Evolutionary conservation across 2,329 filamentous ascomycete species (phyloP), one percentile per base, ranked within the genome.

Genomic region (Parastagonospora nodorum): DNA sequence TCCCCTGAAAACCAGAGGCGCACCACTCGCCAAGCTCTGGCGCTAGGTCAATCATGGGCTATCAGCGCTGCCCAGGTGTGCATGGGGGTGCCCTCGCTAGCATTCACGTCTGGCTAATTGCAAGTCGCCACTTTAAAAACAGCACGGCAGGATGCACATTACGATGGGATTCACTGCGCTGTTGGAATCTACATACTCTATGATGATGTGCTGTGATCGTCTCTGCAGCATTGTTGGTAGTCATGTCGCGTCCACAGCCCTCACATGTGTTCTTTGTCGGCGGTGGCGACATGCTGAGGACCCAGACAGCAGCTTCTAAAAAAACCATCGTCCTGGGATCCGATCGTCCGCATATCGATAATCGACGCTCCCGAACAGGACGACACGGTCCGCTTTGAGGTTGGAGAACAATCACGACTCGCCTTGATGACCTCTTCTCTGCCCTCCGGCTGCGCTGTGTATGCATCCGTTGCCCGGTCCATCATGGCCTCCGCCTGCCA

Each of bases 1-100:
- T 61, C 63, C 63, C 63, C 63, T 66, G 63, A 66, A 64, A 64
- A 62, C 61, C 54, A 61, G 56, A 65, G 57, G 55, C 53, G 55
- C 50, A 35, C 36, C 19, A 24, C 44, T 41, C 49, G 60, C 62
- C 63, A 65, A 65, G 62, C 55, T 15, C 27, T 55, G 43, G 45
- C 50, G 40, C 58, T 65, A 66, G 63, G 47, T 60, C 57, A 38
- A 57, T 61, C 51, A 57, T 31, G 53, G 51, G 53, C 45, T 39
- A n/a, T 39, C 39, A 32, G 42, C 39, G 50, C 54, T 45, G 44
- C 39, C 19, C 19, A 24, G 19, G 19, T 24, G 19, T 24, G 58
- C 63, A 64, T 62, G 61, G 63, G 53, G 63, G 52, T 24, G 19
- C 53, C 60, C 55, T 62, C 58, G 58, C 57, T 56, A 57, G 55